Base-by-base conservation (phyloP, 257 asterid species). In the Cordia subcordata region DNA sequence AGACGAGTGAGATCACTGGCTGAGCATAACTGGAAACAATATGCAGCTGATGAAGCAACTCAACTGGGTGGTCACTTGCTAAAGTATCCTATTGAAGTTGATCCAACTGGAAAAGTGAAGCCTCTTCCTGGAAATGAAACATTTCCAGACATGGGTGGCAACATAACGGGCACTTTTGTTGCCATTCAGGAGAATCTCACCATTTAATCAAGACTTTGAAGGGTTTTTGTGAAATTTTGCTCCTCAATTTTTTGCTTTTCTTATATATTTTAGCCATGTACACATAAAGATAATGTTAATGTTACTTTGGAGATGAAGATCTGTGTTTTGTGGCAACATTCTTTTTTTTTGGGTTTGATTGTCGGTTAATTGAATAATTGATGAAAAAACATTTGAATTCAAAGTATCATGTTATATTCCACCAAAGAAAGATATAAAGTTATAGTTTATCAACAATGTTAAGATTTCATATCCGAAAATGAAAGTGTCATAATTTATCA, bases 71-170 rank as follows among this genome's bases (percentile, higher is more conserved):
- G 95, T 17, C 98, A 91, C 65, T 73, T 91, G 13, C 82, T 91
- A 0, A 91, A 88, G 77, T 91, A 91, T 67, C 98, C 98, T 8
- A 84, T 91, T 9, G 81, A 73, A 49, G 94, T 91, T 10, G 96
- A 85, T 74, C 64, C 71, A 62, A 72, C 15, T 2, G 98, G 98
- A 14, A 85, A 73, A 46, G 95, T 90, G 18, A 71, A 40, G 15
- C 75, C 96, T 56, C 83, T 90, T 45, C 93, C 85, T 0, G 94
- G 94, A 13, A 71, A 76, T 16, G 90, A 79, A 71, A 76, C 87
- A 2, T 90, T 90, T 53, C 98, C 98, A 0, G 97, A 90, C 60
- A 78, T 87, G 62, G 96, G 95, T 22, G 96, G 98, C 19, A 90
- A 74, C 19, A 81, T 90, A 14, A 78, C 77, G 2, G 97, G 97